These are phyloP conservation scores for Yarrowia divulgata DNA, from an alignment of 805 yeast species.

Conservation along the genomic window DNA sequence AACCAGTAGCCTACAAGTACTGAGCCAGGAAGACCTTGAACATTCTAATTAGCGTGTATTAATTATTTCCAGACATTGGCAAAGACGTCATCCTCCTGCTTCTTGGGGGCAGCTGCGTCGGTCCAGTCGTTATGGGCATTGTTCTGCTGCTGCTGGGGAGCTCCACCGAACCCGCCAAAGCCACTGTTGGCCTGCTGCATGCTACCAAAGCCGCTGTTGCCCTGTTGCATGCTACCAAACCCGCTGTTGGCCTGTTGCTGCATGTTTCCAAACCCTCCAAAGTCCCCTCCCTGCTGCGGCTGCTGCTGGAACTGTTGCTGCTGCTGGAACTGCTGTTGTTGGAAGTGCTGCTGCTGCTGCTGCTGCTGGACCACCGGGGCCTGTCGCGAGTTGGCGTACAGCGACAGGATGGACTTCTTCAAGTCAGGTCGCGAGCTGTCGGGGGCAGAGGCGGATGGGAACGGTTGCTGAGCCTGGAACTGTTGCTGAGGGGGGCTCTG, in stretches of 20 bases:
- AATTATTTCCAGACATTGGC: slow-evolving; percentile 52
- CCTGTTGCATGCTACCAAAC: slow-evolving; percentile 8
- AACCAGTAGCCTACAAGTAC: too few species aligned
- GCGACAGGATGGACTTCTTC: slow-evolving; percentile 87
- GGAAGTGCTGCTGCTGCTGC: slow-evolving; percentile 32
- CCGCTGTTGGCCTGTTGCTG: slow-evolving; percentile 24
- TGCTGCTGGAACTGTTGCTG: slow-evolving; percentile 38
- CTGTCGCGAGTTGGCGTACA: slow-evolving; percentile 63
- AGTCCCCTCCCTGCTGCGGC: slow-evolving; percentile 37
- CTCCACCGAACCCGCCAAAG: slow-evolving; percentile 30
- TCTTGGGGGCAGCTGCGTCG: slow-evolving; percentile 40
- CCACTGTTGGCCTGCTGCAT: slow-evolving; percentile 22
- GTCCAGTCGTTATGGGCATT: slow-evolving; percentile 30
- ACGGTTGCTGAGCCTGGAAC: slow-evolving; percentile 42
- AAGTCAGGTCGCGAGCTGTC: slow-evolving; percentile 72
- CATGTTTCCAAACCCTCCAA: slow-evolving; percentile 24
- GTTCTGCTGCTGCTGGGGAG: slow-evolving; percentile 17
- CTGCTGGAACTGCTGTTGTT: slow-evolving; percentile 18
- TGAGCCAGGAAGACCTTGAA: too few species aligned
- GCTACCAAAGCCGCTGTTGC: slow-evolving; percentile 20
- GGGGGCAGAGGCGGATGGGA: slow-evolving; percentile 43
- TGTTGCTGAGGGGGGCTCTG: slow-evolving; percentile 41
- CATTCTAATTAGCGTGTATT: slow-evolving; percentile 10
- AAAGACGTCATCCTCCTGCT: slow-evolving; percentile 50
- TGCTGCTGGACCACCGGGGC: slow-evolving; percentile 30